Evolutionary conservation across 495 filamentous ascomycete genomes (phyloP).

Genomic region (Hyphodiscus hymeniophilus): DNA sequence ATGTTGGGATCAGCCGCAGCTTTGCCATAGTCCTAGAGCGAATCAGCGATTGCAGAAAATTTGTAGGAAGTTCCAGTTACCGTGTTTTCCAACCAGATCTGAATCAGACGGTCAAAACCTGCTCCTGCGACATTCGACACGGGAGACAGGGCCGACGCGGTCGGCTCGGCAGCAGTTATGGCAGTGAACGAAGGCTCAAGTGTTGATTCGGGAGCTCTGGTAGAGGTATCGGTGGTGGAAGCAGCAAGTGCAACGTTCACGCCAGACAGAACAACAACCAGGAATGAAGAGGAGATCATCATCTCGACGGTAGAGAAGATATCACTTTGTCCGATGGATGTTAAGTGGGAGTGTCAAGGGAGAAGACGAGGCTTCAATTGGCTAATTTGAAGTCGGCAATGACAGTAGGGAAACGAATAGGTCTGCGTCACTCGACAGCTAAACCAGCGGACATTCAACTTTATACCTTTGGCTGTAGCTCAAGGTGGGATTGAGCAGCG

Average conservation of each 20-base stretch:
- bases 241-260: conserved; percentile 1
- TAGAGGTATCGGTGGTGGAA: background rate
- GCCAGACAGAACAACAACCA: conserved; percentile 5
- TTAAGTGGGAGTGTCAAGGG: no score
- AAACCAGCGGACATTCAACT: no score
- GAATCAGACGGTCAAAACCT: conserved; percentile 56
- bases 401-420: no score
- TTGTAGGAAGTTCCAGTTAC: conserved; percentile 26
- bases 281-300: no score
- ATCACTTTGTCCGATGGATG: no score
- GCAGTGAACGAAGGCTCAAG: conserved; percentile 6
- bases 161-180: conserved; percentile 20
- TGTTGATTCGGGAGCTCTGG: conserved; percentile 3
- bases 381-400: no score
- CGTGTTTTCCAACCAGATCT: conserved; percentile 69
- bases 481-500: no score
- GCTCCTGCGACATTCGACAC: conserved; percentile 52
- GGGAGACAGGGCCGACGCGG: conserved; percentile 35
- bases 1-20: conserved; percentile 27
- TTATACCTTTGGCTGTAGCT: no score
- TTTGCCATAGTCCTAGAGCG: conserved; percentile 33
- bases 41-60: background rate
- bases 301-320: no score
- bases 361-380: no score
- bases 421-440: no score